phyloP scores from a whole-genome alignment of 1,284 basidiomycete species.

The Meira miltonrushii region DNA sequence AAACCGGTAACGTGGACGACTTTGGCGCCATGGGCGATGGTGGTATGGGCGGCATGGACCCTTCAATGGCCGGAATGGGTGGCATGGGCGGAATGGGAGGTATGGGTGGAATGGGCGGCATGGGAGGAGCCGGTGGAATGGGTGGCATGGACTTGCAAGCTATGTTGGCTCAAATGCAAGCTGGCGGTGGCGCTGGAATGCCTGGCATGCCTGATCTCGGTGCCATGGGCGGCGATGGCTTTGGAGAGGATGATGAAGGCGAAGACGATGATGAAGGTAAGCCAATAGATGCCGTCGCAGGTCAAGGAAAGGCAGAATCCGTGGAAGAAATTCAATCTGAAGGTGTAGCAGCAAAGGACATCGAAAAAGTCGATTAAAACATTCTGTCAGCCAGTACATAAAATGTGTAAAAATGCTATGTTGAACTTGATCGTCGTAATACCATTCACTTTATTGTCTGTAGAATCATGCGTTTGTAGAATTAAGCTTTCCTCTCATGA shows the following conservation, averaged over 20 bases:
- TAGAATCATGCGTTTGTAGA: too few relatives aligned
- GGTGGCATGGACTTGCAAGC: constrained; percentile 20
- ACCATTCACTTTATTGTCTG: too few relatives aligned
- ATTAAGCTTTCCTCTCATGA: too few relatives aligned
- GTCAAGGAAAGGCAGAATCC: constrained; percentile 58
- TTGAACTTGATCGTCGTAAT: too few relatives aligned
- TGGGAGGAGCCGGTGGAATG: constrained; percentile 53
- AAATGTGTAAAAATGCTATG: too few relatives aligned
- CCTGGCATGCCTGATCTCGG: constrained; percentile 31
- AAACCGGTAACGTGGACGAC: constrained; percentile 37
- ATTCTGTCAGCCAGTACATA: not conserved
- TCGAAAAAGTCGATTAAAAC: constrained; percentile 18
- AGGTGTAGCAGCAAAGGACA: constrained; percentile 10
- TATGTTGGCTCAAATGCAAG: constrained; percentile 20
- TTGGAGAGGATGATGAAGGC: constrained; percentile 42
- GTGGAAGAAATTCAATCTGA: constrained; percentile 9
- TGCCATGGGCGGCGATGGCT: constrained; percentile 29
- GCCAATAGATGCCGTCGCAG: constrained; percentile 41
- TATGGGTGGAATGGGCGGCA: constrained; percentile 52
- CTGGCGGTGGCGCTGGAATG: constrained; percentile 23
- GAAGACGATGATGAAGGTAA: constrained; percentile 38
- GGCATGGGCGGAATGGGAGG: constrained; percentile 50
- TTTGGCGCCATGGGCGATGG: constrained; percentile 15
- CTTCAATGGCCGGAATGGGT: constrained; percentile 17
- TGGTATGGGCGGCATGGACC: constrained; percentile 30